Evolutionary conservation across 148 eudicot species (phyloP).

Genomic region (Talinum fruticosum): DNA sequence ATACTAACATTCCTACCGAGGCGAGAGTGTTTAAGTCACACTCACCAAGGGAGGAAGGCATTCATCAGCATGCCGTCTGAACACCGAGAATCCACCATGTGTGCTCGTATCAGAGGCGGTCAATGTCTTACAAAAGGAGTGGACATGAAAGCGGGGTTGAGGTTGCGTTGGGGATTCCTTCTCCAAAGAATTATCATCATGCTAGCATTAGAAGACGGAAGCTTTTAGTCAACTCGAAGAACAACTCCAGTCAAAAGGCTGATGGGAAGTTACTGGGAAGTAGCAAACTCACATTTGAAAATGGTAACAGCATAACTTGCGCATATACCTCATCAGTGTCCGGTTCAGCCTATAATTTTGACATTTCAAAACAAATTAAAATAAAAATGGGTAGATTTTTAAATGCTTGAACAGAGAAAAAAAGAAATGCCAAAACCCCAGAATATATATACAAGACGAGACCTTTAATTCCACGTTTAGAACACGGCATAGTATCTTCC

Average conservation of each 20-base stretch:
- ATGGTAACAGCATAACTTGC: slow-evolving; percentile 74
- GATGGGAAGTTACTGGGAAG: not conserved
- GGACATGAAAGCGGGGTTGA: slow-evolving; percentile 60
- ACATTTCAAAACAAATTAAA: slow-evolving; percentile 8
- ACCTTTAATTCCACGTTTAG: slow-evolving; percentile 75
- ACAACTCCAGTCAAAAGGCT: not conserved
- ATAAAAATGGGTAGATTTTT: not conserved
- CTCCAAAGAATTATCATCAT: slow-evolving; percentile 52
- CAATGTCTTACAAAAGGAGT: slow-evolving; percentile 90
- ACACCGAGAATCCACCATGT: slow-evolving; percentile 95
- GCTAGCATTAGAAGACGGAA: slow-evolving; percentile 32
- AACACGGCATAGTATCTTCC: slow-evolving; percentile 86
- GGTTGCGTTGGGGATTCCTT: slow-evolving; percentile 54
- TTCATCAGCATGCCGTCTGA: slow-evolving; percentile 98
- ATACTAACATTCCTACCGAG: slow-evolving; percentile 14
- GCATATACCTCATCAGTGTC: slow-evolving; percentile 98
- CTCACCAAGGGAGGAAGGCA: slow-evolving; percentile 92
- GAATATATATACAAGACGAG: not conserved
- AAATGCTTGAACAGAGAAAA: not conserved
- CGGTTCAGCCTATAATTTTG: slow-evolving; percentile 64
- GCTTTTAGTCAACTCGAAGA: slow-evolving; percentile 1
- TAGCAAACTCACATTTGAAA: slow-evolving; percentile 49
- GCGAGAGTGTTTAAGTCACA: not conserved
- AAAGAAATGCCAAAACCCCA: not conserved
- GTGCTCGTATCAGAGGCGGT: slow-evolving; percentile 98